Percentiles rank a stretch among this genome's conserved stretches.
Conservation (phyloP, 805 yeast genomes). For the Candida peoriensis region DNA sequence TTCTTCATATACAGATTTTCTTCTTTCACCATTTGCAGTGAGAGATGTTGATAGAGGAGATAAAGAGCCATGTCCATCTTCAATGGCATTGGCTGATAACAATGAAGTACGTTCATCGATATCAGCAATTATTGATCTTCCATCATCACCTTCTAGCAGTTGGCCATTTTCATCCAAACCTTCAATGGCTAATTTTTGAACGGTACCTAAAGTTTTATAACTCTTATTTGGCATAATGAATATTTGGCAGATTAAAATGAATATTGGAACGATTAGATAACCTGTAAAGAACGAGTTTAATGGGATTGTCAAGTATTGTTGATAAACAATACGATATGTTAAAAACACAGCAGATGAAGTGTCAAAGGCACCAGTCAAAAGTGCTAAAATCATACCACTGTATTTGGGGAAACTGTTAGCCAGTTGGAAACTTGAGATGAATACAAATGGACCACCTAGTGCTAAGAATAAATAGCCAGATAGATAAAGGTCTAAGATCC, state of each 20-base stretch:
- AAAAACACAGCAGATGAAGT: slow-evolving; percentile 86
- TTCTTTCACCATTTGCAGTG: slow-evolving; percentile 22
- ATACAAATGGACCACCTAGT: slow-evolving; percentile 90
- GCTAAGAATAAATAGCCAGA: slow-evolving; percentile 74
- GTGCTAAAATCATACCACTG: slow-evolving; percentile 76
- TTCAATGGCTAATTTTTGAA: slow-evolving; percentile 65
- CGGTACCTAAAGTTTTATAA: slow-evolving; percentile 64
- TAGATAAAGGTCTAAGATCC: slow-evolving; percentile 57
- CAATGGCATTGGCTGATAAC: slow-evolving; percentile 16
- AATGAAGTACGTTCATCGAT: slow-evolving; percentile 32
- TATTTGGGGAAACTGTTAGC: slow-evolving; percentile 81
- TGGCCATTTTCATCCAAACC: slow-evolving; percentile 70
- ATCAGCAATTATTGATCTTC: slow-evolving; percentile 41
- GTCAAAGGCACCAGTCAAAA: slow-evolving; percentile 91
- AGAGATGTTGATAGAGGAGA: slow-evolving; percentile 12
- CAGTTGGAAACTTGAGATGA: slow-evolving; percentile 84
- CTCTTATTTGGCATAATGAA: slow-evolving; percentile 76
- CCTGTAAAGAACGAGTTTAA: slow-evolving; percentile 56
- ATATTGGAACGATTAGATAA: slow-evolving; percentile 72
- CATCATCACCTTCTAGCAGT: slow-evolving; percentile 33
- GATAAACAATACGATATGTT: slow-evolving; percentile 63
- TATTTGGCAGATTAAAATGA: slow-evolving; percentile 68
- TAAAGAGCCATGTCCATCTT: slow-evolving; percentile 1
- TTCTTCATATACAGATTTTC: slow-evolving; percentile 61
- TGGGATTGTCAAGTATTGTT: slow-evolving; percentile 30